Base-by-base conservation (phyloP, 148 eudicot species). In the Linanthus parryae region DNA sequence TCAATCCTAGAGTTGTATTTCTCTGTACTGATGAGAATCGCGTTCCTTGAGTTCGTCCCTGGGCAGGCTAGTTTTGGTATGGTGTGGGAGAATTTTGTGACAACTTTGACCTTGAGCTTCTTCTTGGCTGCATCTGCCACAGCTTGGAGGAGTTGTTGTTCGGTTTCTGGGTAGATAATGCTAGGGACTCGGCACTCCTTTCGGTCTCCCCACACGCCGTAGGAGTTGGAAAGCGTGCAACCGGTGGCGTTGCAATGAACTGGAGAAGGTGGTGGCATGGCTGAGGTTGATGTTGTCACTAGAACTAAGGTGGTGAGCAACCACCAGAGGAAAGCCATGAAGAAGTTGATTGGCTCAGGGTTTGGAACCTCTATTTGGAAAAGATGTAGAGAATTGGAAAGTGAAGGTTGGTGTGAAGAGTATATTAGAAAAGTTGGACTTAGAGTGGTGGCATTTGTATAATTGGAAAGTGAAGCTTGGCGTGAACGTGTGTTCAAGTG, bases 1-100 rank as follows among this genome's bases (percentile, higher is more conserved):
- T 69, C 66, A 13, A 88, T 73, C 3, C 8, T 37, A 1, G 78
- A 37, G 22, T 51, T 46, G 31, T 76, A 77, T 12, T 44, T 51
- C 25, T 74, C 89, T 1, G 96, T 88, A 52, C 94, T 88, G 7
- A 88, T 68, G 7, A 88, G 55, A 21, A 70, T 36, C 4, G 85
- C 15, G 24, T 57, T 52, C 13, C 24, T 24, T 21, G 72, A 20
- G n/a, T n/a, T n/a, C 13, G 44, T 36, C 0, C 61, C 19, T 0
- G 88, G 96, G 48, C 96, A 88, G 18, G 84, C 89, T 11, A 79
- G 50, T 34, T 81, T 84, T 8, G 96, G 86, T 23, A 88, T 88
- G 30, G 89, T 81, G 70, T 84, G 94, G 15, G 94, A 84, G 44
- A 72, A 81, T 56, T 75, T 77, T 8, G 90, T 64, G 50, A 82